Evolutionary conservation across 768 basidiomycete genomes (phyloP).

Genomic region (Suillus occidentalis): DNA sequence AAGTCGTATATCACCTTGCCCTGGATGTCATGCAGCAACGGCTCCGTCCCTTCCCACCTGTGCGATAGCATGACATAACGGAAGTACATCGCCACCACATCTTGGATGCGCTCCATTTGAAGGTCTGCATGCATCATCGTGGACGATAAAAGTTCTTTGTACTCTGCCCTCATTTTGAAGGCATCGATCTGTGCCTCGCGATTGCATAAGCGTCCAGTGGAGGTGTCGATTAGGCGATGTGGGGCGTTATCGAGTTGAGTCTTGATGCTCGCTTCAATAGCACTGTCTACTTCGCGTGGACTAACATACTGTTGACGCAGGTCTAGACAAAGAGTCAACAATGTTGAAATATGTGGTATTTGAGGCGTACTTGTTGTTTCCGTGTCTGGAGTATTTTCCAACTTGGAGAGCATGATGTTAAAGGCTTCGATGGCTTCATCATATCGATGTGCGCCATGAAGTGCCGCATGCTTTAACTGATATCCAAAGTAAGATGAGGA

Average conservation of each 20-base stretch:
- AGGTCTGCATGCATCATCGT: neutral
- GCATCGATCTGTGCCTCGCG: neutral
- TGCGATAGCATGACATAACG: neutral
- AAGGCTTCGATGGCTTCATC: neutral
- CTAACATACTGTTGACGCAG: neutral
- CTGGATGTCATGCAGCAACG: neutral
- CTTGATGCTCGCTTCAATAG: neutral
- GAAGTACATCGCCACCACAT: neutral
- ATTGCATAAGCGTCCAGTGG: neutral
- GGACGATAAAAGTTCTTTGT: neutral
- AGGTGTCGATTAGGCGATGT: neutral
- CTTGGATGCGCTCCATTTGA: neutral
- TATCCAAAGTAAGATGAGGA: neutral
- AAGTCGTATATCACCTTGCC: neutral
- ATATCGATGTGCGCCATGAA: neutral
- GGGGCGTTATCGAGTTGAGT: neutral
- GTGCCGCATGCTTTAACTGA: neutral
- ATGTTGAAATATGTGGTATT: neutral
- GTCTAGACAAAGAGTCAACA: neutral
- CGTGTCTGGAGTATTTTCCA: neutral
- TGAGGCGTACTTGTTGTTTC: neutral
- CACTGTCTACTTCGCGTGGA: neutral
- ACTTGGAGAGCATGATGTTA: neutral
- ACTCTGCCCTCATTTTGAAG: neutral
- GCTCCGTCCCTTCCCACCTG: neutral